Evolutionary conservation across 768 basidiomycete genomes (phyloP).

Genomic region (Auriscalpium vulgare): DNA sequence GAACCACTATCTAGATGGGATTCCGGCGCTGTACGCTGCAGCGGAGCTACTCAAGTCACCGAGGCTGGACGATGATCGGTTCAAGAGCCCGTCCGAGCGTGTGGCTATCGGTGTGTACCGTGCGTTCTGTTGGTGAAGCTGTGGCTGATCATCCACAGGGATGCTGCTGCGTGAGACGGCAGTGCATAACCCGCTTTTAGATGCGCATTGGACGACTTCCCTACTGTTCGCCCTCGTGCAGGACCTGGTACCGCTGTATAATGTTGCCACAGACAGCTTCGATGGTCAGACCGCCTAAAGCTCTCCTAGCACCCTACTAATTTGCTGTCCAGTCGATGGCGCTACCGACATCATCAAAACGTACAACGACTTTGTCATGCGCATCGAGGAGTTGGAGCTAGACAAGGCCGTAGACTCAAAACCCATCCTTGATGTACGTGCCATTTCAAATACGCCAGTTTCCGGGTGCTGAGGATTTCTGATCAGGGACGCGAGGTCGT

Average conservation of each 20-base stretch:
- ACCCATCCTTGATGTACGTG: constrained; percentile 70
- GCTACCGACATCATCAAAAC: constrained; percentile 41
- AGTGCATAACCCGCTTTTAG: constrained; percentile 56
- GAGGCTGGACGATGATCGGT: constrained; percentile 25
- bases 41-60: constrained; percentile 35
- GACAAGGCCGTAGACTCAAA: constrained; percentile 55
- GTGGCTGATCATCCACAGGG: constrained; percentile 31
- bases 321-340: constrained; percentile 29
- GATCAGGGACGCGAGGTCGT: constrained; percentile 66
- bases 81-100: constrained; percentile 38
- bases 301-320: constrained; percentile 12
- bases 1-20: constrained; percentile 70
- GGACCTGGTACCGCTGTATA: constrained; percentile 54
- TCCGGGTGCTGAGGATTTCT: not conserved
- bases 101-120: constrained; percentile 46
- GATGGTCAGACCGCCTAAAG: constrained; percentile 30
- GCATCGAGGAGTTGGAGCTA: constrained; percentile 56
- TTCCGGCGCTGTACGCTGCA: constrained; percentile 58
- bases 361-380: constrained; percentile 60
- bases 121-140: not conserved
- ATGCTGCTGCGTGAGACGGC: constrained; percentile 56
- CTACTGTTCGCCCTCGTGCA: constrained; percentile 69
- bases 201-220: constrained; percentile 63
- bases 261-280: constrained; percentile 30
- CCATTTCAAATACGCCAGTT: not conserved